These are phyloP conservation scores for Sarocladium brachiariae DNA, from an alignment of 2,329 filamentous ascomycete species.

Conservation along the genomic window DNA sequence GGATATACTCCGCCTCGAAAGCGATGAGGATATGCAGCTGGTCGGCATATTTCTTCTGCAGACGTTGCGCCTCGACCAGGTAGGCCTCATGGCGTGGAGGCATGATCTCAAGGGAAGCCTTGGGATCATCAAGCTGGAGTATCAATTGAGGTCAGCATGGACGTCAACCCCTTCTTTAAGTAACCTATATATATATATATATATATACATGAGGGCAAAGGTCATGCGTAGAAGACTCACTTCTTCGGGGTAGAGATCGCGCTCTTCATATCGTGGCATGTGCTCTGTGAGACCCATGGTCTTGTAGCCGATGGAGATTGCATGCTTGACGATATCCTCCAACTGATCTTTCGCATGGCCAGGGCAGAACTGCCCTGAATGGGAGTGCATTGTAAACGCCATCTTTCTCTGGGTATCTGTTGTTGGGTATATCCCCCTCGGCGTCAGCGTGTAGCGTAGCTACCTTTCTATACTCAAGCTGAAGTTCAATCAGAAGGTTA, in stretches of 20 bases:
- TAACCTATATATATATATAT: no score
- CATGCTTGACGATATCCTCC: conserved; percentile 74
- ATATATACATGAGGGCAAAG: no score
- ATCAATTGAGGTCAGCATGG: conserved; percentile 10
- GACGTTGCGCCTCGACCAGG: conserved; percentile 64
- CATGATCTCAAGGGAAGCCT: conserved; percentile 38
- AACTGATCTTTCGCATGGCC: conserved; percentile 80
- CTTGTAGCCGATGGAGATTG: conserved; percentile 71
- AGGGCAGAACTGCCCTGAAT: conserved; percentile 95
- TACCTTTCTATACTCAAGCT: no score
- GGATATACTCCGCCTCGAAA: conserved; percentile 92
- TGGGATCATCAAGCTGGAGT: conserved; percentile 42
- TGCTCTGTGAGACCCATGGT: conserved; percentile 90
- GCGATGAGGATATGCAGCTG: conserved; percentile 78
- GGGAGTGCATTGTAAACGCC: conserved; percentile 97
- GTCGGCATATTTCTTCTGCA: conserved; percentile 62
- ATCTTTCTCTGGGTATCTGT: conserved; percentile 37
- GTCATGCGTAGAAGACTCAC: conserved; percentile 29
- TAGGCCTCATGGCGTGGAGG: conserved; percentile 60
- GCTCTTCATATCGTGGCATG: conserved; percentile 69
- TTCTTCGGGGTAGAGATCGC: conserved; percentile 91
- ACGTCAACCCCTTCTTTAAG: no score
- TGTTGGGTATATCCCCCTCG: no score
- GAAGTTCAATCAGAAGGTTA: conserved; percentile 12
- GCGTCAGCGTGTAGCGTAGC: no score